Evolutionary conservation across 2,329 filamentous ascomycete species (phyloP), one percentile per base, ranked within the genome.

Genomic region (Calonectria ilicicola): DNA sequence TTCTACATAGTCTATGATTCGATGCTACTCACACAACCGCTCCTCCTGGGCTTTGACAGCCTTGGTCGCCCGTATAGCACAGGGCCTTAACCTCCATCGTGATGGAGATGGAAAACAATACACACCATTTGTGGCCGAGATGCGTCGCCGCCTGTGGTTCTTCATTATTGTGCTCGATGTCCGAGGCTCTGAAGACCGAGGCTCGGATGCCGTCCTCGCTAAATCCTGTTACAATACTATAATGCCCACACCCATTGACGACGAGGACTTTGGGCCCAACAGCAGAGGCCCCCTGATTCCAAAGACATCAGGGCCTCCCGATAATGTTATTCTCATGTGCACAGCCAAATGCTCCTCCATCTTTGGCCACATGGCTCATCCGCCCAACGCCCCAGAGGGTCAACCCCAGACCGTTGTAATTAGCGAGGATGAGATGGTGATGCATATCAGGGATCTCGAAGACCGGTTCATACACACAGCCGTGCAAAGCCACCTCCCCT

Each of bases 91-190:
- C 42, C 79, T 89, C 5, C 85, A 88, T 66, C 84, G 83, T 6
- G 87, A 89, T 73, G 83, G 84, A 4, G 80, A 82, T 44, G 82
- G 82, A 6, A 78, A 79, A 7, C 76, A 79, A 1, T 82, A 84
- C 53, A 76, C 82, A 0, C 86, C 88, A 0, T 93, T 90, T 73
- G 87, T 92, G 69, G 86, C 86, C 3, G 89, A 92, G 80, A 87
- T 92, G 82, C 87, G 91, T 23, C 87, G 91, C 10, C 86, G 91
- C 3, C 79, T 93, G 0, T 93, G 91, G 88, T 90, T 89, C 83
- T 89, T 92, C 74, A 86, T 93, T n/a, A 80, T 91, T 35, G 86
- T 91, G n/a, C 84, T 92, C 2, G 91, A 93, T 74, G 84, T 87
- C 32, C 87, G 88, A 9, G 86, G 86, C 1, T 86, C 89, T 8